phyloP scores from a whole-genome alignment of 176 grass and related monocot species.

The Elaeis guineensis region DNA sequence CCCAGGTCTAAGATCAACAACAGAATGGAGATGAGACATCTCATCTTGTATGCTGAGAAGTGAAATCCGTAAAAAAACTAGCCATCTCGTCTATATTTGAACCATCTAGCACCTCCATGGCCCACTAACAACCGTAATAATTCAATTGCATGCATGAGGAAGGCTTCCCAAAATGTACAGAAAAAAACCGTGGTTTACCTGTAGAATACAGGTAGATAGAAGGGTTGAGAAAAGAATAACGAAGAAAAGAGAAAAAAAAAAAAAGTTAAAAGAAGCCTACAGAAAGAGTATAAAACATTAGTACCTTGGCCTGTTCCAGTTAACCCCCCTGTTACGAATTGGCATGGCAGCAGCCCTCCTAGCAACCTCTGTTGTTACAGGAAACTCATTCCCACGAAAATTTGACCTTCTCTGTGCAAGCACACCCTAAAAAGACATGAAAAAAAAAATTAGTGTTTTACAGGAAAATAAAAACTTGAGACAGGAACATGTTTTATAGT shows the following conservation, averaged over 20 bases:
- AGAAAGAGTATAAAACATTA: background rate
- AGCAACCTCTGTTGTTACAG: conserved; percentile 57
- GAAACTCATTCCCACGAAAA: conserved; percentile 69
- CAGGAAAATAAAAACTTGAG: background rate
- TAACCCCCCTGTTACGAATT: conserved; percentile 32
- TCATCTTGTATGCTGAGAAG: too few species aligned
- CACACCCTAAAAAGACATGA: conserved; percentile 42
- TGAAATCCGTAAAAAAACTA: background rate
- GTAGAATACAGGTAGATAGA: conserved; percentile 21
- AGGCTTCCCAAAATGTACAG: conserved; percentile 31
- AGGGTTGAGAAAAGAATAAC: conserved; percentile 8
- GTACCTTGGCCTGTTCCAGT: conserved; percentile 80
- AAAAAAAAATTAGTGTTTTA: background rate
- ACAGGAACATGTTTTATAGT: background rate
- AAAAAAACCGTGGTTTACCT: conserved; percentile 66
- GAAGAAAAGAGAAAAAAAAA: background rate
- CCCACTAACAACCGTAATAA: conserved; percentile 30
- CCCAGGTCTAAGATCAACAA: too few species aligned
- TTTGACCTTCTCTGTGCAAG: conserved; percentile 82
- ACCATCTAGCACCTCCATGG: conserved; percentile 15
- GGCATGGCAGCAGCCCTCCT: conserved; percentile 62
- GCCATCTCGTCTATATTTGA: conserved; percentile 22
- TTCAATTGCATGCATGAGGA: conserved; percentile 29
- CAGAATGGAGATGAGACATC: too few species aligned
- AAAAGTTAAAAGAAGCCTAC: background rate